phyloP scores from a whole-genome alignment of 2,329 filamentous ascomycete species.

The Lasiodiplodia citricola region DNA sequence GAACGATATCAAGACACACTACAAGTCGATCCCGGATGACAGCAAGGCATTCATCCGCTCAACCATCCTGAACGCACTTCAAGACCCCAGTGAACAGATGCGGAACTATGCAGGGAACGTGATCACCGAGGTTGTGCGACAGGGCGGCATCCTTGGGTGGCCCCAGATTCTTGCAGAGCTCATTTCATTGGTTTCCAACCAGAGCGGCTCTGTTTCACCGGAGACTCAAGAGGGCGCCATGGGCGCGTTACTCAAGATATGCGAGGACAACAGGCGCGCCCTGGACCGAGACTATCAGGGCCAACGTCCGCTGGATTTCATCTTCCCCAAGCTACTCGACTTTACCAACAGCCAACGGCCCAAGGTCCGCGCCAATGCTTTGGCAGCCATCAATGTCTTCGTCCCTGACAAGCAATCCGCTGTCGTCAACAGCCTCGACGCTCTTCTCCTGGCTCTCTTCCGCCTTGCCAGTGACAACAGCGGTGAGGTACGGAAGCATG shows the following conservation, averaged over 20 bases:
- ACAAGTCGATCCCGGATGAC: constrained; percentile 74
- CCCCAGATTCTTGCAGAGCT: constrained; percentile 87
- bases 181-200: constrained; percentile 76
- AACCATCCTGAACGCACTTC: constrained; percentile 76
- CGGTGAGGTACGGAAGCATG: constrained; percentile 85
- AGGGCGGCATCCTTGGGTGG: constrained; percentile 87
- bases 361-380: constrained; percentile 78
- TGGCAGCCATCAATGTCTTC: constrained; percentile 90
- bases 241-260: constrained; percentile 91
- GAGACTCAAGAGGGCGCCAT: constrained; percentile 91
- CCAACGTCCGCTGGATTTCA: constrained; percentile 82
- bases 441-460: constrained; percentile 82
- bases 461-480: constrained; percentile 76
- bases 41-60: constrained; percentile 80
- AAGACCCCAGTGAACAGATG: constrained; percentile 81
- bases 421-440: constrained; percentile 79
- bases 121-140: constrained; percentile 86
- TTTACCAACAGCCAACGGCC: constrained; percentile 78
- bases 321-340: constrained; percentile 88
- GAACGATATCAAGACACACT: constrained; percentile 81
- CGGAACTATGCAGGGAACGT: constrained; percentile 90
- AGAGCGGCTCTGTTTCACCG: constrained; percentile 67
- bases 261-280: constrained; percentile 89
- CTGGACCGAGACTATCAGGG: constrained; percentile 88
- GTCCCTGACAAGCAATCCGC: constrained; percentile 83